A percentile compares a stretch with the other conserved stretches of the same genome.
Conservation (phyloP, 2,329 filamentous ascomycete species). For the Colletotrichum sp. region DNA sequence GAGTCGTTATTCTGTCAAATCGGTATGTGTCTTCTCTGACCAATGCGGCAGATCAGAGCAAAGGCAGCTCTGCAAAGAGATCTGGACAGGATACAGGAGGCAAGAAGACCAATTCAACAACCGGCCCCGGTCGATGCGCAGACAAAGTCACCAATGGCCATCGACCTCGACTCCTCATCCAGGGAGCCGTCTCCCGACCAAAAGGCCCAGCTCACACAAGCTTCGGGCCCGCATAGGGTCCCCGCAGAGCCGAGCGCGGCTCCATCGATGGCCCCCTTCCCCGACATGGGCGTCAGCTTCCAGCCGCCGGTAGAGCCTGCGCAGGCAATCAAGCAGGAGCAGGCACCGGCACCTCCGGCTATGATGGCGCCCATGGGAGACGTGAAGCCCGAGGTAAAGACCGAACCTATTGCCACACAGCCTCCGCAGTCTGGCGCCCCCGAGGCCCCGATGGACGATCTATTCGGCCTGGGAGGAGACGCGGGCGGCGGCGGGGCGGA, state of each 20-base stretch:
- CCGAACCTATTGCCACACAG: slow-evolving; percentile 9
- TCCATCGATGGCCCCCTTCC: slow-evolving; percentile 57
- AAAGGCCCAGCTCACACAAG: not conserved
- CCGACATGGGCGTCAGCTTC: slow-evolving; percentile 60
- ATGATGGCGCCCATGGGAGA: slow-evolving; percentile 31
- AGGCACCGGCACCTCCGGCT: slow-evolving; percentile 20
- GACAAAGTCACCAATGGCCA: slow-evolving; percentile 38
- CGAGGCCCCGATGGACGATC: slow-evolving; percentile 22
- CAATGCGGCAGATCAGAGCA: slow-evolving; percentile 45
- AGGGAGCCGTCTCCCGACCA: slow-evolving; percentile 10
- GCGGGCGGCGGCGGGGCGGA: slow-evolving; percentile 10
- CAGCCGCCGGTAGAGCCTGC: slow-evolving; percentile 24
- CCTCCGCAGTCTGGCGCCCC: slow-evolving; percentile 24
- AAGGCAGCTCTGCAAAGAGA: slow-evolving; percentile 63
- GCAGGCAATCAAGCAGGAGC: slow-evolving; percentile 14
- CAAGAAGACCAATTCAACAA: slow-evolving; percentile 20
- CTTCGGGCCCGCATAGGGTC: slow-evolving; percentile 6
- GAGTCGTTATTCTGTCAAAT: slow-evolving; percentile 26
- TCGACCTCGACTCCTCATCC: slow-evolving; percentile 42
- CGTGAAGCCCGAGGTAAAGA: slow-evolving; percentile 31
- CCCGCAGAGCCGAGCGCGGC: slow-evolving; percentile 19
- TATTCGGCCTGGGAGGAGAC: slow-evolving; percentile 13
- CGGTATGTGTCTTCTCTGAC: not conserved
- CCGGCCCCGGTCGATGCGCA: slow-evolving; percentile 36
- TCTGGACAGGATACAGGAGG: slow-evolving; percentile 44